Evolutionary conservation across 2,329 filamentous ascomycete genomes (phyloP), one percentile per base, ranked within the genome.

Genomic region (Alternaria tenuissima): DNA sequence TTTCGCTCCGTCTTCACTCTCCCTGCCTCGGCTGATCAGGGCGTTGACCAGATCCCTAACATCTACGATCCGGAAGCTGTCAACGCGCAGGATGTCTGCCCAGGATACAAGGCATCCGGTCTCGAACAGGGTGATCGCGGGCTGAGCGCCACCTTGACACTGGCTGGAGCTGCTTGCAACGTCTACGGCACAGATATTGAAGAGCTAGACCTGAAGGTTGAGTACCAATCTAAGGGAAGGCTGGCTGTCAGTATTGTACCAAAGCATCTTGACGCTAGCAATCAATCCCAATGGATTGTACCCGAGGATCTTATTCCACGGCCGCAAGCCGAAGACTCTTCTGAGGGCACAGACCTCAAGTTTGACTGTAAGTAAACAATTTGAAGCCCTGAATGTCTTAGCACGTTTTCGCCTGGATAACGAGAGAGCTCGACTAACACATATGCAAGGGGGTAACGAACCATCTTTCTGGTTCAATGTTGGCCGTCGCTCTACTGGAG

Each of bases 161-260:
- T 88, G 54, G 85, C 85, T 38, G 87, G 86, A 3, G 66, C 80
- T 22, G 74, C 85, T 30, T 88, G 92, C 81, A 91, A 94, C 76
- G 86, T 88, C 22, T 96, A 94, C 65, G 92, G 93, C 0, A 89
- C 84, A 7, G 93, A 96, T 72, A 81, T 96, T 28, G 83, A 88
- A 24, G 81, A 84, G 5, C 80, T 96, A 49, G 85, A 83, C 36
- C 80, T 96, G 32, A 84, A 87, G 3, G 89, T 95, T 12, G 86
- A 89, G 69, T 90, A 89, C 66, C 88, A 92, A 72, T 84, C 86
- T 5, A 78, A 79, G 16, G 86, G 91, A 67, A 84, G 91, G 1
- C 77, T 95, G 41, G 88, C 89, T 56, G 82, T 95, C 51, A 87
- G 89, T 67, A 92, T 96, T 55, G 81, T 84, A 18, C 91, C 91